Base-by-base conservation (phyloP, 345 rosid species). In the Iberis pinnata region DNA sequence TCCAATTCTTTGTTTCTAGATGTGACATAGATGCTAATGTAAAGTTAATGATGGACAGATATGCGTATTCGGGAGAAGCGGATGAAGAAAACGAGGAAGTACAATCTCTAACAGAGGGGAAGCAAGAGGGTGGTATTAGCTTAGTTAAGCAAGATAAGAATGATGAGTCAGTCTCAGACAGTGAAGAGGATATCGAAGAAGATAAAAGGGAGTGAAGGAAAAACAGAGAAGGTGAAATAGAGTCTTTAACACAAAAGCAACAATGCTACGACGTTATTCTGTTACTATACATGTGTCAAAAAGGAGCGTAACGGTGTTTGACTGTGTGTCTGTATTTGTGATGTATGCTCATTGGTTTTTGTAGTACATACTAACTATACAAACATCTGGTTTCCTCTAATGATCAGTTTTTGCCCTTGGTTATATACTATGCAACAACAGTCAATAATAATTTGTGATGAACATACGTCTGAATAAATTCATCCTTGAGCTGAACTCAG, bases 21-120 rank as follows among this genome's bases (percentile, higher is more conserved):
- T 33, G 10, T 31, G 56, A 39, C 32, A 33, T 20, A 40, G 27
- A 11, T 49, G 39, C 51, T 64, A 57, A 73, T 27, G 17, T 31
- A 49, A 53, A 29, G 40, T 29, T 25, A 11, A 49, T 53, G 66
- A 51, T 55, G 22, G 33, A 39, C 63, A 89, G 97, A 32, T 89
- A 89, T 59, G 97, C 95, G 15, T 89, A 86, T 70, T 76, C 89
- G 0, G 95, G 79, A 41, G 83, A 78, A 33, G 65, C 49, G 2
- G 89, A 79, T 54, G 93, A 78, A 45, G 78, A 38, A 42, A 84
- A 80, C 43, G 86, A 78, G 14, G 89, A 83, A 77, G 73, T 69
- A 57, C 84, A 75, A 61, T 78, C 95, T 43, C 71, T 89, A 49
- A 81, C 84, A 11, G 70, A 75, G 37, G 87, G 78, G 13, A 81